Conservation (phyloP, 208 protist species). For the Spongospora subterranea region DNA sequence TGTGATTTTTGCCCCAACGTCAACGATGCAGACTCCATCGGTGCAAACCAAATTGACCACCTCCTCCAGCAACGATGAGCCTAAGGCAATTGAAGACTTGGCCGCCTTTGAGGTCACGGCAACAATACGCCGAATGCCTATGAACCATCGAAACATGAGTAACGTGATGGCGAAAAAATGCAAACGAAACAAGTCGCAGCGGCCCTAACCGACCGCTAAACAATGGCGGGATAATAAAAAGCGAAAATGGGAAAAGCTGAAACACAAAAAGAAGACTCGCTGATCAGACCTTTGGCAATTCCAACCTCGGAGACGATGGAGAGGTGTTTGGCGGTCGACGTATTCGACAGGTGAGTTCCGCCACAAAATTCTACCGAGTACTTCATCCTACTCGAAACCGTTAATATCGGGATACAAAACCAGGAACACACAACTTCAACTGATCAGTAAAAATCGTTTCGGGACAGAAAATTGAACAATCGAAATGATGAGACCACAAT, state of each 20-base stretch:
- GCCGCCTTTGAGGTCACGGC: conserved; percentile 2
- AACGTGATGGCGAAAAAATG: conserved; percentile 6
- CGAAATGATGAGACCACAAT: neutral
- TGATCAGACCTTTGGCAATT: conserved; percentile 42
- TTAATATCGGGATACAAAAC: no score
- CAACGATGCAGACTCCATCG: neutral
- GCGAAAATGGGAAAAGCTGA: no score
- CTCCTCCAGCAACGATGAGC: neutral
- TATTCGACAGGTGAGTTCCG: conserved; percentile 78
- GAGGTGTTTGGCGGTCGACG: conserved; percentile 72
- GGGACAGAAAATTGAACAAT: no score
- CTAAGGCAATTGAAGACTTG: neutral
- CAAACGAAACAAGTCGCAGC: no score
- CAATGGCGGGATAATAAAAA: no score
- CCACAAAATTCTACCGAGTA: conserved; percentile 97
- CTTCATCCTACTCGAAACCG: conserved; percentile 78
- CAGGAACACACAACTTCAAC: no score
- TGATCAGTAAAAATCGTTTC: no score
- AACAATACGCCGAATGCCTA: conserved; percentile 55
- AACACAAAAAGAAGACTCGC: neutral
- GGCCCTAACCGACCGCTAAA: no score
- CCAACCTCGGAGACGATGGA: conserved; percentile 87
- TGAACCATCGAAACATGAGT: neutral
- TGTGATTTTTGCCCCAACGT: neutral
- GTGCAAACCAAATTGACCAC: neutral